These are phyloP conservation scores for Keithomyces neogunnii DNA, from an alignment of 2,329 filamentous ascomycete genomes.

Conservation along the genomic window DNA sequence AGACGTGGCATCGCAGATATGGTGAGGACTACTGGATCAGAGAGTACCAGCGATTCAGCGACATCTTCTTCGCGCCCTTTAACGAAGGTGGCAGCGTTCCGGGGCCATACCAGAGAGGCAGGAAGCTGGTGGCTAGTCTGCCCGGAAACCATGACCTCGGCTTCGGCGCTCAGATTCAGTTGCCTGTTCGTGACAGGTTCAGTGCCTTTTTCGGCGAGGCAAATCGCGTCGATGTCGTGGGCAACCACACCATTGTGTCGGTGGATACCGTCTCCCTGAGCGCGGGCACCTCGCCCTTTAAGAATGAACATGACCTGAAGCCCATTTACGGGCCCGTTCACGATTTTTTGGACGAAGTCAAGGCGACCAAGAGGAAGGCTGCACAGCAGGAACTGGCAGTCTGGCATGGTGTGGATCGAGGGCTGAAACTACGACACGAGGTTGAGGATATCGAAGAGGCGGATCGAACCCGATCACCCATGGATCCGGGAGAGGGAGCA, in stretches of 20 bases:
- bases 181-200: slow-evolving; percentile 74
- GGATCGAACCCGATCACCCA: slow-evolving; percentile 18
- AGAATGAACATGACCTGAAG: slow-evolving; percentile 40
- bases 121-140: slow-evolving; percentile 74
- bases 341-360: slow-evolving; percentile 64
- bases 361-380: slow-evolving; percentile 56
- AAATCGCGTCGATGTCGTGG: slow-evolving; percentile 86
- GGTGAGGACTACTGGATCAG: slow-evolving; percentile 75
- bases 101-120: slow-evolving; percentile 52
- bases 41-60: slow-evolving; percentile 80
- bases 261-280: slow-evolving; percentile 84
- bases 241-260: slow-evolving; percentile 92
- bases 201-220: slow-evolving; percentile 80
- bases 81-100: slow-evolving; percentile 46
- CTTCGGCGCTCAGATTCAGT: slow-evolving; percentile 77
- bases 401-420: slow-evolving; percentile 51
- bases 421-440: slow-evolving; percentile 46
- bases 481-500: slow-evolving; percentile 33
- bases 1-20: slow-evolving; percentile 66
- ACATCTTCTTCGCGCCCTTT: slow-evolving; percentile 72
- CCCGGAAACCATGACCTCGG: slow-evolving; percentile 95
- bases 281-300: slow-evolving; percentile 50
- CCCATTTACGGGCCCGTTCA: slow-evolving; percentile 68
- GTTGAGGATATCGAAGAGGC: slow-evolving; percentile 50
- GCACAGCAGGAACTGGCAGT: slow-evolving; percentile 60